Conservation (phyloP, 2,329 filamentous ascomycete species). For the Cadophora luteo-olivacea region DNA sequence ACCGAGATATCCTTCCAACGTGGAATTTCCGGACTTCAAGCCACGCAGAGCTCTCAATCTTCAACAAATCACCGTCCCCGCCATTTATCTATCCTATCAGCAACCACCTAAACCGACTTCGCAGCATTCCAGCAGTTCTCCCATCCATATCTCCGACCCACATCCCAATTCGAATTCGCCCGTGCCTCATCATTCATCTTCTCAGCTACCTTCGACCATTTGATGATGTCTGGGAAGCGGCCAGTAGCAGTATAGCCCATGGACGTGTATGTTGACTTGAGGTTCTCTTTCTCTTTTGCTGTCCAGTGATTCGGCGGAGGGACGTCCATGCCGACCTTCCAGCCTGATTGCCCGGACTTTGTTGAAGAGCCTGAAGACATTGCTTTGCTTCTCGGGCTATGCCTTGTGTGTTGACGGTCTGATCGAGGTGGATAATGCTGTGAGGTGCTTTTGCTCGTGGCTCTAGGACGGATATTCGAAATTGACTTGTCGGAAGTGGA, state of each 20-base stretch:
- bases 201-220: neutral
- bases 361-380: too few relatives aligned
- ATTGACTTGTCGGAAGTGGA: too few relatives aligned
- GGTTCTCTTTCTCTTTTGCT: neutral
- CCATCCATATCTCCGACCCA: neutral
- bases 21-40: too few relatives aligned
- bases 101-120: neutral
- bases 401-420: too few relatives aligned
- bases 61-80: too few relatives aligned
- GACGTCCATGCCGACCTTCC: neutral
- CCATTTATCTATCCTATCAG: neutral
- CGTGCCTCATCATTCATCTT: slow-evolving; percentile 1
- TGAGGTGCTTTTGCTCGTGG: too few relatives aligned
- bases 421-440: too few relatives aligned
- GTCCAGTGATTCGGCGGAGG: neutral
- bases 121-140: neutral
- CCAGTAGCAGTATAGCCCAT: neutral
- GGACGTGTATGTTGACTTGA: neutral
- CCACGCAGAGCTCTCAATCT: too few relatives aligned
- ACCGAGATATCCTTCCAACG: too few relatives aligned
- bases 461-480: too few relatives aligned
- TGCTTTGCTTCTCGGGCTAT: too few relatives aligned
- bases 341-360: neutral
- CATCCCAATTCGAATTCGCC: neutral
- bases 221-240: neutral